Evolutionary conservation across 2,329 filamentous ascomycete genomes (phyloP), one percentile per base, ranked within the genome.

Genomic region (Claviceps pazoutovae): DNA sequence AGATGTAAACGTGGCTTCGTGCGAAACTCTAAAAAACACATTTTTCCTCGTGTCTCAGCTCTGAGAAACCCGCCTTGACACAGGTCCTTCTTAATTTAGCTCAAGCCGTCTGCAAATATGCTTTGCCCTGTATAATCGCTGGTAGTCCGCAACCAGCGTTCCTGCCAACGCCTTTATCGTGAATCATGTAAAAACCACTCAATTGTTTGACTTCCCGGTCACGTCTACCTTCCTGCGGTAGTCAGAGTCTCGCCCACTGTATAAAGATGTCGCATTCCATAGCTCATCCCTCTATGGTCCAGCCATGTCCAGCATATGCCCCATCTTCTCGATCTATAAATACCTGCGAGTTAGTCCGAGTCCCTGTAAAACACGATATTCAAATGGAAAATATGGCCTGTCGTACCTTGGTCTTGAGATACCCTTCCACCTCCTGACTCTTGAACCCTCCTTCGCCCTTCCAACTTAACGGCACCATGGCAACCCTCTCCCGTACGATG

Each of bases 401-500:
- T n/a, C 79, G 64, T 63, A 91, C 88, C 83, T 98, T 98, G 2
- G 93, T 96, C 66, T 85, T 87, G 56, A 98, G 71, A 72, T 98
- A 98, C 6, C 87, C 89, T 60, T 95, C 88, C 46, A 97, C 86
- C 69, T 98, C 93, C 51, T 83, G 78, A 61, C 91, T 91, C 55
- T 81, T 79, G 56, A 97, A 88, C 0, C 93, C 93, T 42, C 83
- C 83, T 59, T 82, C 80, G 1, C 86, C 88, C 63, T 86, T 86
- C 93, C 93, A 98, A 9, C 88, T 90, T 55, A 97, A 66, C 3
- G 93, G 93, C 53, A 98, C 83, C 93, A 98, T 98, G 1, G 90
- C 84, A 13, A 98, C 90, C 46, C 93, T 73, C 68, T 97, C 91
- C 58, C 78, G 86, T 2, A 98, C 93, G 8, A 85, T 76, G 13